phyloP scores from a whole-genome alignment of 352 stramenopile species.

The Globisporangium cylindrosporum region DNA sequence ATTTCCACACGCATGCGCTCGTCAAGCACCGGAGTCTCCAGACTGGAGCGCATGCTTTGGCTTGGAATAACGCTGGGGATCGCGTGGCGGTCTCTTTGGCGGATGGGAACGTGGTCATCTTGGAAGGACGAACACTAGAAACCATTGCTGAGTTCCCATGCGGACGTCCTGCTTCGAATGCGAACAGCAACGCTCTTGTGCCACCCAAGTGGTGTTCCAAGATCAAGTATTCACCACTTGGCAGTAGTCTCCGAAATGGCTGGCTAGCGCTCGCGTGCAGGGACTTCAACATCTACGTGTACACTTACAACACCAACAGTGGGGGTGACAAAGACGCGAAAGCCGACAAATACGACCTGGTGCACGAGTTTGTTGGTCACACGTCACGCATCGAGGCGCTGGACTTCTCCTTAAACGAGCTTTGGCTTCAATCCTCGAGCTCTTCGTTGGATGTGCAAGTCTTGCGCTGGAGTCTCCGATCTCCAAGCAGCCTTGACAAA shows the following conservation, averaged over 20 bases:
- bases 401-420: constrained; percentile 60
- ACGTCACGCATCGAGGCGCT: constrained; percentile 56
- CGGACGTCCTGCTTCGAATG: constrained; percentile 3
- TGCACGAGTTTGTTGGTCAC: constrained; percentile 62
- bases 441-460: constrained; percentile 55
- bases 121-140: constrained; percentile 30
- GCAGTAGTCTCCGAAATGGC: constrained; percentile 7
- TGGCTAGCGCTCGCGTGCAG: constrained; percentile 51
- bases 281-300: constrained; percentile 81
- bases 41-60: constrained; percentile 21
- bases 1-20: constrained; percentile 35
- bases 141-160: constrained; percentile 24
- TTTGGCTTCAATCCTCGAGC: constrained; percentile 67
- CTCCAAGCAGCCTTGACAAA: constrained; percentile 10
- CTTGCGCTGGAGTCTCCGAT: constrained; percentile 56
- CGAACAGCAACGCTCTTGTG: constrained; percentile 6
- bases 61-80: constrained; percentile 36
- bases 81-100: constrained; percentile 43
- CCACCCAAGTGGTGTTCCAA: constrained; percentile 48
- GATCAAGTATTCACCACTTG: constrained; percentile 46
- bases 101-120: constrained; percentile 34
- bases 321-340: neutral
- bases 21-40: constrained; percentile 20
- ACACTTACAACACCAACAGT: constrained; percentile 16
- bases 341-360: constrained; percentile 36